Conservation (phyloP, 495 filamentous ascomycete genomes). For the Penicillium waksmanii region DNA sequence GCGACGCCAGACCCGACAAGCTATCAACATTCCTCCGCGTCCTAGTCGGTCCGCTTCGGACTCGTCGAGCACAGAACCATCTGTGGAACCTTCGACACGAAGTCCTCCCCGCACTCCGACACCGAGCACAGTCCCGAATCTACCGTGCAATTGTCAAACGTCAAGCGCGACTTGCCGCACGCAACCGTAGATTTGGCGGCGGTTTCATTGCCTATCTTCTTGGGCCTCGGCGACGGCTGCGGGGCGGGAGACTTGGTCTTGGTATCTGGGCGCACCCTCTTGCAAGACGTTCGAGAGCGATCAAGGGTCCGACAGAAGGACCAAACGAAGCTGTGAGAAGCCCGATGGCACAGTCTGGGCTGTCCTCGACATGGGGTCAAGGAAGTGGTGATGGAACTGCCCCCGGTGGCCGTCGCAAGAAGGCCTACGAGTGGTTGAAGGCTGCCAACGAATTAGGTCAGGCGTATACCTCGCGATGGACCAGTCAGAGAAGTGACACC, state of each 20-base stretch:
- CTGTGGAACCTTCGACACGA: constrained; percentile 72
- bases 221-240: constrained; percentile 50
- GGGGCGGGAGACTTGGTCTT: constrained; percentile 19
- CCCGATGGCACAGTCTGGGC: constrained; percentile 46
- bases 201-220: constrained; percentile 56
- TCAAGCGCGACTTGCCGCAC: constrained; percentile 55
- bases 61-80: constrained; percentile 61
- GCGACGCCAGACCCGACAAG: constrained; percentile 25
- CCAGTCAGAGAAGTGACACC: constrained; percentile 55
- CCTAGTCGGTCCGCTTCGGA: constrained; percentile 62
- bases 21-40: constrained; percentile 35
- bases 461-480: constrained; percentile 66
- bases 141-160: constrained; percentile 71
- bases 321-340: constrained; percentile 32
- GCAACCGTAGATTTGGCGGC: constrained; percentile 29
- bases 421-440: constrained; percentile 81
- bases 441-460: constrained; percentile 92
- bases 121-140: constrained; percentile 71
- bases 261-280: constrained; percentile 1
- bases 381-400: constrained; percentile 57
- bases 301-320: constrained; percentile 22
- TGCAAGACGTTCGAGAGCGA: constrained; percentile 17
- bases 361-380: constrained; percentile 37
- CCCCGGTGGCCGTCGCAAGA: constrained; percentile 72
- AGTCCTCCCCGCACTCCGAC: constrained; percentile 69